phyloP scores from a whole-genome alignment of 2,329 filamentous ascomycete species.

The Seiridium cupressi region DNA sequence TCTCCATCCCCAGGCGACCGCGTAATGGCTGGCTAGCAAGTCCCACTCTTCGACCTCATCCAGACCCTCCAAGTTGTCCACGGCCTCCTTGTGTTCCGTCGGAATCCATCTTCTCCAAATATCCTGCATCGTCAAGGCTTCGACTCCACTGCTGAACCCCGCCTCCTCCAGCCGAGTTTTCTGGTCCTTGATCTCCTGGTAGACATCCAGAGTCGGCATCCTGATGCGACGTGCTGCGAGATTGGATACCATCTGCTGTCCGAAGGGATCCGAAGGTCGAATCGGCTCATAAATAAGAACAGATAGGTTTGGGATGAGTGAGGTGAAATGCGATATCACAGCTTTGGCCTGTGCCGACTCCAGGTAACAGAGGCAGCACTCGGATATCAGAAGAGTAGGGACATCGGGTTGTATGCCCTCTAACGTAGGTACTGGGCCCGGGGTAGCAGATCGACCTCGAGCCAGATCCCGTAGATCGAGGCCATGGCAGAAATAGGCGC shows the following conservation, averaged over 20 bases:
- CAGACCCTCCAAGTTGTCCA: conserved; percentile 78
- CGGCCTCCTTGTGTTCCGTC: conserved; percentile 70
- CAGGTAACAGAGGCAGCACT: conserved; percentile 94
- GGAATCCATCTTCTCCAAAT: conserved; percentile 77
- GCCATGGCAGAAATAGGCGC: conserved; percentile 57
- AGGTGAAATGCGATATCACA: conserved; percentile 65
- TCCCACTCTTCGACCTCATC: conserved; percentile 97
- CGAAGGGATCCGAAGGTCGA: conserved; percentile 79
- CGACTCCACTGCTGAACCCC: conserved; percentile 54
- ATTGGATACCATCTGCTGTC: conserved; percentile 88
- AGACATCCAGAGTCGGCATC: conserved; percentile 78
- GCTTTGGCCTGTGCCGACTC: conserved; percentile 59
- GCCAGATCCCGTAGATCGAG: conserved; percentile 68
- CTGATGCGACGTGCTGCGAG: conserved; percentile 77
- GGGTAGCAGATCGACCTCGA: conserved; percentile 9
- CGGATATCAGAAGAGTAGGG: conserved; percentile 85
- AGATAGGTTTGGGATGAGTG: conserved; percentile 45
- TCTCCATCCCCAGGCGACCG: conserved; percentile 84
- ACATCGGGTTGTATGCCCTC: conserved; percentile 50
- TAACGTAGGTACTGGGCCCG: conserved; percentile 20
- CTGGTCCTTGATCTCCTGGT: conserved; percentile 68
- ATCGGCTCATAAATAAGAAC: conserved; percentile 89
- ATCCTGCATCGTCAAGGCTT: conserved; percentile 44
- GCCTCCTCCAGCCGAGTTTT: conserved; percentile 61
- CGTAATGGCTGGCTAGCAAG: conserved; percentile 83